Evolutionary conservation across 1,284 basidiomycete genomes (phyloP).

Genomic region (Trichosporon sp.): DNA sequence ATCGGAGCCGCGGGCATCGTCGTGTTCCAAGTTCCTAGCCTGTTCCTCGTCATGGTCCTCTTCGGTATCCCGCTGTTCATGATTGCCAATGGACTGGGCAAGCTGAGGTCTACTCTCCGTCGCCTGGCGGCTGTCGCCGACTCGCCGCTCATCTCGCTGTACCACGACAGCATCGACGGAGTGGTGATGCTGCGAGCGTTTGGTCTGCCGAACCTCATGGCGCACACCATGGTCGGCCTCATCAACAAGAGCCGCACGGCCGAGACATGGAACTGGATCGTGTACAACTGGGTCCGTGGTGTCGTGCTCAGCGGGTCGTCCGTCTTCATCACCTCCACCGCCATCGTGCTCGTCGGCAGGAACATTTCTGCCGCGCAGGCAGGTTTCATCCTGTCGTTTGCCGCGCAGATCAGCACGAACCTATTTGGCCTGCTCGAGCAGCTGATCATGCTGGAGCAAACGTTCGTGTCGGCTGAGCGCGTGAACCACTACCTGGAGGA

Average conservation of each 20-base stretch:
- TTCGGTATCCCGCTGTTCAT: slow-evolving; percentile 33
- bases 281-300: slow-evolving; percentile 38
- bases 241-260: slow-evolving; percentile 40
- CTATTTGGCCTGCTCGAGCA: slow-evolving; percentile 37
- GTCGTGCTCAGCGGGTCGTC: slow-evolving; percentile 34
- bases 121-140: slow-evolving; percentile 43
- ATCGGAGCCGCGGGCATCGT: slow-evolving; percentile 22
- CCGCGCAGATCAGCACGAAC: slow-evolving; percentile 39
- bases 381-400: slow-evolving; percentile 51
- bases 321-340: slow-evolving; percentile 41
- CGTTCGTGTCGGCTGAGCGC: slow-evolving; percentile 49
- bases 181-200: slow-evolving; percentile 51
- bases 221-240: slow-evolving; percentile 34
- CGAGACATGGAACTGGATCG: slow-evolving; percentile 32
- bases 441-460: slow-evolving; percentile 33
- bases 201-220: slow-evolving; percentile 41
- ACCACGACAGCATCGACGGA: slow-evolving; percentile 50
- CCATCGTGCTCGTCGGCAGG: slow-evolving; percentile 49
- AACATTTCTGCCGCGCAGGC: slow-evolving; percentile 48
- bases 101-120: slow-evolving; percentile 42
- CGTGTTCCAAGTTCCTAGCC: slow-evolving; percentile 30
- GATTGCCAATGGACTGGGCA: slow-evolving; percentile 34
- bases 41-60: slow-evolving; percentile 26
- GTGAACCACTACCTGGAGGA: slow-evolving; percentile 48
- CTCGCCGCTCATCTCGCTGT: slow-evolving; percentile 51